These are phyloP conservation scores for Nectriaceae sp. DNA, from an alignment of 2,329 filamentous ascomycete species.

Conservation along the genomic window DNA sequence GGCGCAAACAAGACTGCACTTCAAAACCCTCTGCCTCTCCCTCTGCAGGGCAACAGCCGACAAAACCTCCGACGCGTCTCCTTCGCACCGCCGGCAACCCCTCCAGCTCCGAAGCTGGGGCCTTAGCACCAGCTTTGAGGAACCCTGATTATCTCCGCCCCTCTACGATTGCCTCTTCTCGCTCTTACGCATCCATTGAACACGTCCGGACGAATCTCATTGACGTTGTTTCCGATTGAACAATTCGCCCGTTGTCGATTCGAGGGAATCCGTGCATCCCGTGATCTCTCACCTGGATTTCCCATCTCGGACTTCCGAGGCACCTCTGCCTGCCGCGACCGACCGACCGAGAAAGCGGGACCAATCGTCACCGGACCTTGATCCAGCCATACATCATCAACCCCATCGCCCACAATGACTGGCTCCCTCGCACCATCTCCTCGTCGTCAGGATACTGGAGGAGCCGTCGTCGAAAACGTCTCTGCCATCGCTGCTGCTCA, in stretches of 20 bases:
- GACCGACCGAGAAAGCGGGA: conserved; percentile 21
- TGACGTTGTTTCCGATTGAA: neutral
- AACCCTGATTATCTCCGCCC: neutral
- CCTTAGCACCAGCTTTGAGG: neutral
- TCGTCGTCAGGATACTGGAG: conserved; percentile 3
- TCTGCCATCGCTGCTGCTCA: conserved; percentile 21
- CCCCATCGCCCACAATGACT: conserved; percentile 24
- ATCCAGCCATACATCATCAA: conserved; percentile 17
- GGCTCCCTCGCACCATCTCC: conserved; percentile 22
- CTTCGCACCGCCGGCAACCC: too few relatives aligned
- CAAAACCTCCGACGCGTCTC: neutral
- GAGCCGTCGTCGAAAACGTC: conserved; percentile 14
- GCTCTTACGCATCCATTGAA: neutral
- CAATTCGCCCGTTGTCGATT: neutral
- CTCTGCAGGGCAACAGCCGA: too few relatives aligned
- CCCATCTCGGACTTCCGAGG: conserved; percentile 32
- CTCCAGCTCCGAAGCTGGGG: neutral
- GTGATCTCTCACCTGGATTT: conserved; percentile 6
- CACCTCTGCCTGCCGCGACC: conserved; percentile 15
- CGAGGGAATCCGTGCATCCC: neutral
- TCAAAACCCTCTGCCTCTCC: too few relatives aligned
- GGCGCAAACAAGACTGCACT: neutral
- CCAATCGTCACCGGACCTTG: too few relatives aligned
- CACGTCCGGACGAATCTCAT: neutral
- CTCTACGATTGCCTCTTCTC: neutral